Conservation (phyloP, 2,329 filamentous ascomycete genomes). For the Huntiella abstrusa region DNA sequence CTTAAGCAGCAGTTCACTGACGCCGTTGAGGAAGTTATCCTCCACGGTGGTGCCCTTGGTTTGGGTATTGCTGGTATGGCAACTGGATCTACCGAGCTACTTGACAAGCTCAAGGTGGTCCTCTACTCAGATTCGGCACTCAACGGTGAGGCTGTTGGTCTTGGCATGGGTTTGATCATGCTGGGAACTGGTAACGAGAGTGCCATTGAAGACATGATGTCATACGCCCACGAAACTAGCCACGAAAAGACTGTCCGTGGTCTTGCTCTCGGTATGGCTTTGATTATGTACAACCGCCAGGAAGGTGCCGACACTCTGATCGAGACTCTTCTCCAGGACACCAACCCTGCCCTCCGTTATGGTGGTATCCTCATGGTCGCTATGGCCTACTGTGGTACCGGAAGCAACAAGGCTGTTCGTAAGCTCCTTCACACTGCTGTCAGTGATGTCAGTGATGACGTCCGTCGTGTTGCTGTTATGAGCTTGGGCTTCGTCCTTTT, state of each 20-base stretch:
- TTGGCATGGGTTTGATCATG: slow-evolving; percentile 97
- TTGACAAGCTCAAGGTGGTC: slow-evolving; percentile 75
- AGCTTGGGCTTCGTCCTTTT: slow-evolving; percentile 96
- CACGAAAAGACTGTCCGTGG: slow-evolving; percentile 98
- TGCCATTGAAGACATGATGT: slow-evolving; percentile 89
- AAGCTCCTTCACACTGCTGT: slow-evolving; percentile 91
- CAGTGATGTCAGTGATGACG: slow-evolving; percentile 95
- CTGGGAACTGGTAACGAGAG: slow-evolving; percentile 90
- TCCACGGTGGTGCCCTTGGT: slow-evolving; percentile 88
- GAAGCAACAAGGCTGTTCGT: slow-evolving; percentile 95
- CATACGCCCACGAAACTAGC: slow-evolving; percentile 91
- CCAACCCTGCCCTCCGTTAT: slow-evolving; percentile 83
- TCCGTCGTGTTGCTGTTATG: slow-evolving; percentile 90
- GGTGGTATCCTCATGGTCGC: slow-evolving; percentile 98
- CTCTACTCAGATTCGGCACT: slow-evolving; percentile 88
- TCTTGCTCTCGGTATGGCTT: slow-evolving; percentile 84
- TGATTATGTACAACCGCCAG: slow-evolving; percentile 95
- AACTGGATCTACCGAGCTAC: slow-evolving; percentile 75
- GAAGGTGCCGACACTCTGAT: slow-evolving; percentile 90
- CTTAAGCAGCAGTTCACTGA: slow-evolving; percentile 56
- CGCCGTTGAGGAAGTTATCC: slow-evolving; percentile 78
- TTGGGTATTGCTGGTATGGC: slow-evolving; percentile 96
- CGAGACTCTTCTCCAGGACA: slow-evolving; percentile 78
- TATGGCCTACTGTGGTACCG: slow-evolving; percentile 87
- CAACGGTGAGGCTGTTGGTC: slow-evolving; percentile 88